These are phyloP conservation scores for Xylariaceae sp. DNA, from an alignment of 2,329 filamentous ascomycete species.

Conservation along the genomic window DNA sequence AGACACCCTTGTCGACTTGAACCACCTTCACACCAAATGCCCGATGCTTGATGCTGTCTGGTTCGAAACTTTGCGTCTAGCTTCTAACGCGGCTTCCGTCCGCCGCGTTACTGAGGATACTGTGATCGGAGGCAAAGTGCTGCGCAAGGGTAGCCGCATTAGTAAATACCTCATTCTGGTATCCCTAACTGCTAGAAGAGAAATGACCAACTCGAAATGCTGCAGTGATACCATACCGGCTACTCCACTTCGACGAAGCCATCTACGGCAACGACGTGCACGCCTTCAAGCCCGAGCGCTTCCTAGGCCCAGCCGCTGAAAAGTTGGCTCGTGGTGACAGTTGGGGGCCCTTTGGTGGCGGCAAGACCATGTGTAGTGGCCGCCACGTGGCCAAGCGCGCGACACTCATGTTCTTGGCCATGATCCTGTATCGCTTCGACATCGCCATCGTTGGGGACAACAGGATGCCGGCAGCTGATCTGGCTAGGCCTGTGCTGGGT, in stretches of 20 bases:
- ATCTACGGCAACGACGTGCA: conserved; percentile 18
- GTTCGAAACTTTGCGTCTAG: conserved; percentile 32
- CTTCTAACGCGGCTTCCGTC: conserved; percentile 29
- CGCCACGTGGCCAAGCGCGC: conserved; percentile 22
- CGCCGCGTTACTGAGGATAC: conserved; percentile 27
- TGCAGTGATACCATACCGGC: conserved; percentile 34
- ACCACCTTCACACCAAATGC: conserved; percentile 35
- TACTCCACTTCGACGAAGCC: conserved; percentile 31
- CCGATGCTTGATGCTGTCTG: conserved; percentile 30
- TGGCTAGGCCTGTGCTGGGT: conserved; percentile 19
- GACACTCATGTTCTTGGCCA: conserved; percentile 26
- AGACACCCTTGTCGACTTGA: conserved; percentile 36
- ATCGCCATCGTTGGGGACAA: conserved; percentile 10
- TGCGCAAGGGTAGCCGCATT: conserved; percentile 32
- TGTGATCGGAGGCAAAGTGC: conserved; percentile 31
- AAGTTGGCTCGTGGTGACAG: conserved; percentile 15
- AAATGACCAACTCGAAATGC: too few species aligned
- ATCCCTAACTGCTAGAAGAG: too few species aligned
- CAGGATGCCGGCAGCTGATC: conserved; percentile 8
- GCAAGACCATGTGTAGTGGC: conserved; percentile 33
- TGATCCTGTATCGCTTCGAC: conserved; percentile 27
- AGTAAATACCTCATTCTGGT: too few species aligned
- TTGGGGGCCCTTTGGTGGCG: conserved; percentile 35
- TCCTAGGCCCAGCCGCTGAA: neutral
- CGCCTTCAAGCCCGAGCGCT: conserved; percentile 21